Conservation (phyloP, 2,329 filamentous ascomycete genomes). For the Paramyrothecium roridum region DNA sequence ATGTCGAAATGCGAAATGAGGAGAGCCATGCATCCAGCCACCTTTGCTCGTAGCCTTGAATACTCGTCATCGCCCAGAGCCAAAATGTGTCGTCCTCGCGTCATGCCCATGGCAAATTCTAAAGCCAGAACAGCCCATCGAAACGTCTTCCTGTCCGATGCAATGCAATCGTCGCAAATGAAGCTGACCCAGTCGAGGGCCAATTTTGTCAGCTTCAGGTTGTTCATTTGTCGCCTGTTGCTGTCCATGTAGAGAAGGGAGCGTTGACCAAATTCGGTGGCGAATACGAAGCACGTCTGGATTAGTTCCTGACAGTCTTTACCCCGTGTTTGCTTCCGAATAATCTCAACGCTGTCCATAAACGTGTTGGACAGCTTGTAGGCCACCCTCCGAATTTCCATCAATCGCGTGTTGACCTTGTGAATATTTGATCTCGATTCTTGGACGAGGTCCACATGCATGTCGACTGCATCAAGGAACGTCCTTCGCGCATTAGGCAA, state of each 20-base stretch:
- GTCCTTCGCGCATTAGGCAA: constrained; percentile 74
- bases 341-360: constrained; percentile 96
- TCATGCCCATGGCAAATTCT: constrained; percentile 98
- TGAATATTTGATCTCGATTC: constrained; percentile 92
- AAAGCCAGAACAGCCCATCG: constrained; percentile 94
- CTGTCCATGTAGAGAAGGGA: constrained; percentile 94
- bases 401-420: constrained; percentile 85
- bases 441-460: constrained; percentile 83
- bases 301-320: constrained; percentile 93
- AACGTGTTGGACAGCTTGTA: constrained; percentile 97
- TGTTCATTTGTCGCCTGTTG: constrained; percentile 95
- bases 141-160: constrained; percentile 92
- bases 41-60: constrained; percentile 75
- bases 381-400: constrained; percentile 91
- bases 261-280: constrained; percentile 96
- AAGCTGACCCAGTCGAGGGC: constrained; percentile 97
- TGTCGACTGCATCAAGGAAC: constrained; percentile 75
- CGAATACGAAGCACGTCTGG: constrained; percentile 96
- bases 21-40: constrained; percentile 95
- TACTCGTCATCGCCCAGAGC: constrained; percentile 88
- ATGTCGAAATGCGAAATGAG: constrained; percentile 99
- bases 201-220: constrained; percentile 87
- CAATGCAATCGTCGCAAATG: constrained; percentile 93
- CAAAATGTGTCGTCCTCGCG: constrained; percentile 87
- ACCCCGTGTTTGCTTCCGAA: constrained; percentile 78